phyloP scores from a whole-genome alignment of 306 rosid genomes.

The Corylus heterophylla region DNA sequence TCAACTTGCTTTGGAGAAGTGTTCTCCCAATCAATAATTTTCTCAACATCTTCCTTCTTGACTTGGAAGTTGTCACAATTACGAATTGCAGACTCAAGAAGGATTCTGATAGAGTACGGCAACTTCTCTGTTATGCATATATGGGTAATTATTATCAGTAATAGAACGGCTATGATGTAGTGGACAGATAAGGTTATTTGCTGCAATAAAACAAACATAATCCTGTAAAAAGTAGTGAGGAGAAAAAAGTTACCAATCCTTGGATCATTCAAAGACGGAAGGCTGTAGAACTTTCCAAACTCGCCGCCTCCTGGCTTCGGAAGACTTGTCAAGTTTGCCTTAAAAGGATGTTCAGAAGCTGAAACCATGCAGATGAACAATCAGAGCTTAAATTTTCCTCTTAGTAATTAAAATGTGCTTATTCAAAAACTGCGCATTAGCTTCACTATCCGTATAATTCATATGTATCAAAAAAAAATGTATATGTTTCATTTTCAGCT shows the following conservation, averaged over 20 bases:
- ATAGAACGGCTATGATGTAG: neutral
- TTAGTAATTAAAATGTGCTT: neutral
- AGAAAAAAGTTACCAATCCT: conserved; percentile 64
- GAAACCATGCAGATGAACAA: conserved; percentile 19
- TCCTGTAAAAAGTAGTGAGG: neutral
- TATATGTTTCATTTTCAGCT: neutral
- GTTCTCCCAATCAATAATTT: conserved; percentile 86
- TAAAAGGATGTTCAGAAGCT: conserved; percentile 91
- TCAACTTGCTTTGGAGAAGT: conserved; percentile 73
- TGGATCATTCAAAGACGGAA: conserved; percentile 88
- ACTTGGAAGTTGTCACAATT: conserved; percentile 91
- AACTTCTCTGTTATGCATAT: conserved; percentile 54
- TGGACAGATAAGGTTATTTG: neutral
- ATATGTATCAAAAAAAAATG: neutral
- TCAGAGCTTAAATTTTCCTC: neutral
- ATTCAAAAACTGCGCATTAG: neutral
- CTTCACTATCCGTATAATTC: neutral
- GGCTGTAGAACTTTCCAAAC: conserved; percentile 91
- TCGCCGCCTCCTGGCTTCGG: conserved; percentile 98
- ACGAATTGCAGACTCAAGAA: conserved; percentile 77
- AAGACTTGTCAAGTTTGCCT: conserved; percentile 77
- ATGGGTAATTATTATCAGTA: conserved; percentile 20
- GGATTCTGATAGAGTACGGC: conserved; percentile 79
- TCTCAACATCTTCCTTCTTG: conserved; percentile 88
- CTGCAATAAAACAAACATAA: neutral